A percentile compares a stretch with the other conserved stretches of the same genome.
Conservation (phyloP, 768 basidiomycete genomes). For the Chalciporus piperatus region DNA sequence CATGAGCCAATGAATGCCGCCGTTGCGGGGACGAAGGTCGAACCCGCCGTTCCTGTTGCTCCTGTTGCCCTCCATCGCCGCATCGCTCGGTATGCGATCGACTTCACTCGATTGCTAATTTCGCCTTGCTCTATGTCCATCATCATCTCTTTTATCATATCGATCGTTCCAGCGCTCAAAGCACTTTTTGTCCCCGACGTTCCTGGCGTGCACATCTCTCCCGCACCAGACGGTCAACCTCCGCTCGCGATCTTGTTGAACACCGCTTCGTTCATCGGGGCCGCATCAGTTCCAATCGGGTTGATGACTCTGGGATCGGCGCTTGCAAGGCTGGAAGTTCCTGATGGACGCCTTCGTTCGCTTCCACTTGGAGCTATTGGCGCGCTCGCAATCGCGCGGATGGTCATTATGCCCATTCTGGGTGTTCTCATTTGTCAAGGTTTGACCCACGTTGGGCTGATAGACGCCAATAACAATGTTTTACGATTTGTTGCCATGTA, state of each 20-base stretch:
- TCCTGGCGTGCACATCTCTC: conserved; percentile 40
- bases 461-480: conserved; percentile 52
- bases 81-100: conserved; percentile 4
- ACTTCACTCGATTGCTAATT: conserved; percentile 38
- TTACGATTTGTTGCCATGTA: conserved; percentile 69
- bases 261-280: conserved; percentile 56
- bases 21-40: background rate
- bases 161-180: conserved; percentile 56
- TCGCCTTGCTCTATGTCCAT: conserved; percentile 54
- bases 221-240: conserved; percentile 64
- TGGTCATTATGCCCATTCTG: conserved; percentile 57
- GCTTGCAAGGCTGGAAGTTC: conserved; percentile 55
- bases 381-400: conserved; percentile 49
- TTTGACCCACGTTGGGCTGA: conserved; percentile 46
- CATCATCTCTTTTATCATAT: conserved; percentile 50
- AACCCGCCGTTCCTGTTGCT: background rate
- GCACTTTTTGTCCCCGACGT: conserved; percentile 53
- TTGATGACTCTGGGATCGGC: conserved; percentile 62
- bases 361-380: conserved; percentile 53
- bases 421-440: conserved; percentile 57
- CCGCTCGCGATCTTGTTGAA: conserved; percentile 63
- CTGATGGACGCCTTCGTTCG: conserved; percentile 41
- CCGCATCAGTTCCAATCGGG: conserved; percentile 61
- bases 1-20: background rate
- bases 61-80: conserved; percentile 3